A percentile compares a stretch with the other conserved stretches of the same genome.
phyloP scores from a whole-genome alignment of 805 yeast species.

The Yamadazyma laniorum region DNA sequence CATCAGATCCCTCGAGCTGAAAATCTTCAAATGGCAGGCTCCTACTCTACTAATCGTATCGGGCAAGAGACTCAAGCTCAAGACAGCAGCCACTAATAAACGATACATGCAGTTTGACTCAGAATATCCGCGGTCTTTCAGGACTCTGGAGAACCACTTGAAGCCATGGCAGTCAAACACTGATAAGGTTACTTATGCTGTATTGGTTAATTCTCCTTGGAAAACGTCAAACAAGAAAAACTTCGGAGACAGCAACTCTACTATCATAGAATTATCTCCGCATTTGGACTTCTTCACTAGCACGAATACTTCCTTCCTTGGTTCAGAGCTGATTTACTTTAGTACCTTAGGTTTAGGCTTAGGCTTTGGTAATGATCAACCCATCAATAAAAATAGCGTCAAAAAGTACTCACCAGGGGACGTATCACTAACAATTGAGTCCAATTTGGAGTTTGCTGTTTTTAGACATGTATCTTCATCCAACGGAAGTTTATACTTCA shows the following conservation, averaged over 20 bases:
- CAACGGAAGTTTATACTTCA: conserved; percentile 21
- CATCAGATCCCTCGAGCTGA: conserved; percentile 80
- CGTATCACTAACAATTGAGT: conserved; percentile 76
- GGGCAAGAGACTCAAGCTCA: conserved; percentile 52
- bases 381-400: conserved; percentile 46
- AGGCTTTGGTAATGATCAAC: conserved; percentile 77
- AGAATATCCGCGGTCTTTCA: conserved; percentile 42
- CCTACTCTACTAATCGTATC: conserved; percentile 71
- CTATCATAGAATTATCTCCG: conserved; percentile 70
- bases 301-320: conserved; percentile 28
- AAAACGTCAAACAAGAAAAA: conserved; percentile 62
- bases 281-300: conserved; percentile 50
- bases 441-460: conserved; percentile 73
- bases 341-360: conserved; percentile 75
- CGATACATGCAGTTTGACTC: conserved; percentile 52
- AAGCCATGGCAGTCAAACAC: conserved; percentile 37
- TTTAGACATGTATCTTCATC: conserved; percentile 56
- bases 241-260: conserved; percentile 62
- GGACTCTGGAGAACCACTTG: conserved; percentile 22
- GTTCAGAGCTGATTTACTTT: conserved; percentile 54
- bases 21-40: conserved; percentile 85
- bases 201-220: conserved; percentile 75
- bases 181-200: conserved; percentile 58
- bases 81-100: conserved; percentile 36
- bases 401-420: conserved; percentile 64